A percentile compares a stretch with the other conserved stretches of the same genome.
Evolutionary conservation across 2,329 filamentous ascomycete species (phyloP).

Genomic region (Monilinia polystroma): DNA sequence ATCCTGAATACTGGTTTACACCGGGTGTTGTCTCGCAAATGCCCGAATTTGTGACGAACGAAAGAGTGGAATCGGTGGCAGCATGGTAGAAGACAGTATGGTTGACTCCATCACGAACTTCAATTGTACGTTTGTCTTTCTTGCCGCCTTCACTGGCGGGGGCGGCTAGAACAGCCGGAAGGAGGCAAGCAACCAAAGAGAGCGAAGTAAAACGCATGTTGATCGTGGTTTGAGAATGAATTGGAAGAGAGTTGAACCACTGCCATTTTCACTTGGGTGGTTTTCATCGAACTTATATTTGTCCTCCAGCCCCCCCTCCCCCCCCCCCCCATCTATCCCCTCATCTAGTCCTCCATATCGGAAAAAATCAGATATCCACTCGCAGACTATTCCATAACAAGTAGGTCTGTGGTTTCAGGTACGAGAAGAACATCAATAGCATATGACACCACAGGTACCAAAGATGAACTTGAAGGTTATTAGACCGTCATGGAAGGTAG

Average conservation of each 20-base stretch:
- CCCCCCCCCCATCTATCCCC: not conserved
- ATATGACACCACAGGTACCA: not conserved
- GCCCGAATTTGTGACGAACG: constrained; percentile 52
- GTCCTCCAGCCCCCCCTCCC: too few species aligned
- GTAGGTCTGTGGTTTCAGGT: constrained; percentile 12
- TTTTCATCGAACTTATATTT: constrained; percentile 2
- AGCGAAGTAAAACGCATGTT: constrained; percentile 27
- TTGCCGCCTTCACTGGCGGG: not conserved
- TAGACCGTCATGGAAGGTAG: constrained; percentile 19
- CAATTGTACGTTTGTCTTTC: constrained; percentile 39
- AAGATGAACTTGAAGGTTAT: not conserved
- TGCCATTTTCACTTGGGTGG: not conserved
- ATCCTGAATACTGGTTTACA: constrained; percentile 53
- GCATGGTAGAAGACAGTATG: constrained; percentile 51
- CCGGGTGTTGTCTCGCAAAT: constrained; percentile 52
- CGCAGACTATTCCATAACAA: constrained; percentile 1
- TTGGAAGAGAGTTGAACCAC: not conserved
- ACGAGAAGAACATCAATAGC: constrained; percentile 4
- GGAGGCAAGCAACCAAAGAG: constrained; percentile 23
- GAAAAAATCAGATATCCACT: too few species aligned
- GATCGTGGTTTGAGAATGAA: not conserved
- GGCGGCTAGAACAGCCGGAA: constrained; percentile 29
- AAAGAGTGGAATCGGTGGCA: constrained; percentile 46
- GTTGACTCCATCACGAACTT: constrained; percentile 42
- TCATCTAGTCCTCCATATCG: too few species aligned